phyloP scores from a whole-genome alignment of 2,329 filamentous ascomycete species.

The Tolypocladium endophyticum region DNA sequence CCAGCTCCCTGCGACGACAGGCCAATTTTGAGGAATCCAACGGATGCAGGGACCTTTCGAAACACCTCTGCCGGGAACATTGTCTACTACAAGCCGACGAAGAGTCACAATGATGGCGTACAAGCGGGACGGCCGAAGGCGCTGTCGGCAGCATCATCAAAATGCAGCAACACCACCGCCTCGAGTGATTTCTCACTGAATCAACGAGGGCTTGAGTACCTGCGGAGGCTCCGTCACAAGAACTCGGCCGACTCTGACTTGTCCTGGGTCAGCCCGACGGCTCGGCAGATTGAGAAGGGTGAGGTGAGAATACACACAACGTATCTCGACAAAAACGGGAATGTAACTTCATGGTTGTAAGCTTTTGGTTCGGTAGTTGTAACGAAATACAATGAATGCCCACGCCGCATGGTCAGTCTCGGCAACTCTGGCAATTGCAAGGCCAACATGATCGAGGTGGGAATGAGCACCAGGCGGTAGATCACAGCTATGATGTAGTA shows the following conservation, averaged over 20 bases:
- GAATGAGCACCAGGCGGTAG: too few relatives aligned
- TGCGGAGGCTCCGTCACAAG: neutral
- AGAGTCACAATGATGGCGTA: neutral
- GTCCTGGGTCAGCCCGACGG: slow-evolving; percentile 9
- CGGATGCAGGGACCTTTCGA: neutral
- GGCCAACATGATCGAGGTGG: too few relatives aligned
- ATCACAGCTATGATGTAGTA: too few relatives aligned
- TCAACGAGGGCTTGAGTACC: neutral
- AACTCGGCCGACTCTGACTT: slow-evolving; percentile 4
- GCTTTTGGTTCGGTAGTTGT: too few relatives aligned
- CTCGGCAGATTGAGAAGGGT: slow-evolving; percentile 5
- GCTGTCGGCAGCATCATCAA: neutral
- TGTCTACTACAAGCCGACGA: neutral
- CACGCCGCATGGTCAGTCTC: too few relatives aligned
- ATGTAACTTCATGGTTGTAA: too few relatives aligned
- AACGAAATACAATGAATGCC: too few relatives aligned
- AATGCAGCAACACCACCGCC: neutral
- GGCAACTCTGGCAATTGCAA: too few relatives aligned
- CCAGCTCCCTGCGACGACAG: neutral
- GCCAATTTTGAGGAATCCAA: neutral
- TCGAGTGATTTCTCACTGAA: neutral
- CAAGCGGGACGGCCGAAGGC: neutral
- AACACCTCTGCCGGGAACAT: neutral
- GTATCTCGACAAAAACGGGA: neutral
- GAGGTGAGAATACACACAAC: neutral